These are phyloP conservation scores for Papilionanthe hybrid DNA, from an alignment of 116 monocot genomes.

Conservation along the genomic window DNA sequence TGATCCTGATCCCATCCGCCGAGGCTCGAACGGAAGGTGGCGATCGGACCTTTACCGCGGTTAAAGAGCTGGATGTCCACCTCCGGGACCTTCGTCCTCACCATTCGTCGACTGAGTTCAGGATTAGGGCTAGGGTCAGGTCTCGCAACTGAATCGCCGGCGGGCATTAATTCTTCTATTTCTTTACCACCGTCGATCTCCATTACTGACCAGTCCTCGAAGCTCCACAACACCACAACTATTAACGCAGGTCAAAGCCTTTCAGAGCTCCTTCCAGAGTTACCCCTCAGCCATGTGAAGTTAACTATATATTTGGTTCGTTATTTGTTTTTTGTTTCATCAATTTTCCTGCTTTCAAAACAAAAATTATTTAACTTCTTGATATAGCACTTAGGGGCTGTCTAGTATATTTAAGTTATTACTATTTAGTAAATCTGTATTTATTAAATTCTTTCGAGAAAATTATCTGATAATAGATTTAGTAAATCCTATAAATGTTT, in stretches of 20 bases:
- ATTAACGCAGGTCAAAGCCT: neutral
- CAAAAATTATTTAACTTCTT: no score
- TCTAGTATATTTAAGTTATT: no score
- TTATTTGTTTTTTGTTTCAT: no score
- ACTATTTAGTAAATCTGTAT: no score
- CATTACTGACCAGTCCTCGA: neutral
- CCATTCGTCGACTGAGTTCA: constrained; percentile 16
- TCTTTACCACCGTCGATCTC: neutral
- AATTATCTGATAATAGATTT: no score
- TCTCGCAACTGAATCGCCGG: neutral
- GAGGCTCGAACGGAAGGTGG: constrained; percentile 51
- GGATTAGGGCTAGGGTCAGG: constrained; percentile 5
- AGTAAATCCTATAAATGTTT: no score
- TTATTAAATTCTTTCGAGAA: no score
- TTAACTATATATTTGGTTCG: no score
- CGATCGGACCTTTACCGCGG: constrained; percentile 63
- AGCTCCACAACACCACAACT: neutral
- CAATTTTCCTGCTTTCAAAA: no score
- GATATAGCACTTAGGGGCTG: no score
- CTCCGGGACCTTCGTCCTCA: constrained; percentile 51
- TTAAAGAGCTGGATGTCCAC: constrained; percentile 70
- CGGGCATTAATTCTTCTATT: neutral
- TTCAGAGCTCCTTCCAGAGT: neutral
- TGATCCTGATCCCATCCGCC: constrained; percentile 87
- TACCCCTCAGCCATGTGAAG: no score